phyloP scores from a whole-genome alignment of 768 basidiomycete genomes.

The Calvatia gigantea region DNA sequence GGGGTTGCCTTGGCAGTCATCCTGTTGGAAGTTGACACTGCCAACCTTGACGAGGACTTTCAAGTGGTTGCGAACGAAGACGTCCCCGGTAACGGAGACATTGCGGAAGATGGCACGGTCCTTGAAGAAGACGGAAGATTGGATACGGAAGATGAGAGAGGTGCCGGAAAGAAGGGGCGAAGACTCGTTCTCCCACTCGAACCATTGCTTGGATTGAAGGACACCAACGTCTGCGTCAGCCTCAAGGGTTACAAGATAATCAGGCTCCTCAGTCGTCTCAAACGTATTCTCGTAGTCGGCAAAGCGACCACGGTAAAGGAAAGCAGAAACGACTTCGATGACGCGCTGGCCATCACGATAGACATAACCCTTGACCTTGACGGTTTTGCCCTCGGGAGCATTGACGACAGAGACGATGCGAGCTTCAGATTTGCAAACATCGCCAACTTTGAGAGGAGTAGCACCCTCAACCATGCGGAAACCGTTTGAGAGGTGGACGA shows the following conservation, averaged over 20 bases:
- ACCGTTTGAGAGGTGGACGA: slow-evolving; percentile 96
- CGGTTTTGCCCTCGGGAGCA: slow-evolving; percentile 87
- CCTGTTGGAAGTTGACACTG: slow-evolving; percentile 80
- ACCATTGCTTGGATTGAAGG: slow-evolving; percentile 95
- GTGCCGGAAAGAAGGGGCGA: slow-evolving; percentile 77
- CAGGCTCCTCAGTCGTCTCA: slow-evolving; percentile 85
- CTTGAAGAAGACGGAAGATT: slow-evolving; percentile 87
- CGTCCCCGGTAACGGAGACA: slow-evolving; percentile 78
- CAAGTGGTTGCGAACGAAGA: slow-evolving; percentile 85
- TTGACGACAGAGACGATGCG: slow-evolving; percentile 88
- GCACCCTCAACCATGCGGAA: slow-evolving; percentile 86
- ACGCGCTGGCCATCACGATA: slow-evolving; percentile 74
- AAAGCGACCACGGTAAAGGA: slow-evolving; percentile 96
- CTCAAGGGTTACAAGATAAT: slow-evolving; percentile 74
- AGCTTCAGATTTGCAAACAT: slow-evolving; percentile 88
- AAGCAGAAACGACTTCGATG: slow-evolving; percentile 91
- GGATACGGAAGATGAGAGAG: slow-evolving; percentile 84
- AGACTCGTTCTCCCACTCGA: slow-evolving; percentile 87
- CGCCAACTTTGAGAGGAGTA: slow-evolving; percentile 75
- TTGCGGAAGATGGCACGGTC: slow-evolving; percentile 82
- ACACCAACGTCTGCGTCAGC: slow-evolving; percentile 85
- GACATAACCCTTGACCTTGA: slow-evolving; percentile 85
- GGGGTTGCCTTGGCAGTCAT: slow-evolving; percentile 92
- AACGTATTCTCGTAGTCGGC: slow-evolving; percentile 95
- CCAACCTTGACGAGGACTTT: slow-evolving; percentile 89